Conservation (phyloP, 1,284 basidiomycete species). For the Tylopilus sp. region DNA sequence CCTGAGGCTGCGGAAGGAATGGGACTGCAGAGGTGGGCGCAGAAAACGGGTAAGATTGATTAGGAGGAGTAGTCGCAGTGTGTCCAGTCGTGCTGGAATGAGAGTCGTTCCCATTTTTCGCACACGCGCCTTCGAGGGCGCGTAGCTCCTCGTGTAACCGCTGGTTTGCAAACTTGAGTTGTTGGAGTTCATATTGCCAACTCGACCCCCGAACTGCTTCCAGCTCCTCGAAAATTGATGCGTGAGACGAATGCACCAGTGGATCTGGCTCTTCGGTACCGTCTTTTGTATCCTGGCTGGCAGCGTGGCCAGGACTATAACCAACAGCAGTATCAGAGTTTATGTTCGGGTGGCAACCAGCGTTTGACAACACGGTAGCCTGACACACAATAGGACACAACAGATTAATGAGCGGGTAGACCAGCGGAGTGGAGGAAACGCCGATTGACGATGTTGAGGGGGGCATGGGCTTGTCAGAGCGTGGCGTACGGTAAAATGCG, state of each 20-base stretch:
- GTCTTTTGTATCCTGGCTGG: neutral
- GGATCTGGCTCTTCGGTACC: neutral
- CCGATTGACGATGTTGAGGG: neutral
- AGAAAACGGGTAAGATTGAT: neutral
- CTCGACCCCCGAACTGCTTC: slow-evolving; percentile 63
- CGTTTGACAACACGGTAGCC: slow-evolving; percentile 24
- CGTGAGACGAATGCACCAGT: slow-evolving; percentile 31
- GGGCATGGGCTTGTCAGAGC: slow-evolving; percentile 1
- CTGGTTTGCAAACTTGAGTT: slow-evolving; percentile 74
- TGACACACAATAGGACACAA: slow-evolving; percentile 33
- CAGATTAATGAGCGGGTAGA: slow-evolving; percentile 19
- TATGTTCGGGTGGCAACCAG: neutral
- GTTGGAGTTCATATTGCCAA: slow-evolving; percentile 92
- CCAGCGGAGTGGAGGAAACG: slow-evolving; percentile 1
- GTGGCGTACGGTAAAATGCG: slow-evolving; percentile 26
- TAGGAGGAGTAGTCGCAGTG: neutral
- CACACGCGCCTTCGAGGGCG: slow-evolving; percentile 41
- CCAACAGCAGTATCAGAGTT: neutral
- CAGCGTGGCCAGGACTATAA: neutral
- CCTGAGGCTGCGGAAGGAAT: neutral
- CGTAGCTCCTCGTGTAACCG: slow-evolving; percentile 67
- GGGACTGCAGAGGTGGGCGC: neutral
- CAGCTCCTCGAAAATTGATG: slow-evolving; percentile 72
- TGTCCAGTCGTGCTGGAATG: neutral
- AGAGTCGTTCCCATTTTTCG: neutral